phyloP scores from a whole-genome alignment of 2,329 filamentous ascomycete genomes.

The Colletotrichum sp. region DNA sequence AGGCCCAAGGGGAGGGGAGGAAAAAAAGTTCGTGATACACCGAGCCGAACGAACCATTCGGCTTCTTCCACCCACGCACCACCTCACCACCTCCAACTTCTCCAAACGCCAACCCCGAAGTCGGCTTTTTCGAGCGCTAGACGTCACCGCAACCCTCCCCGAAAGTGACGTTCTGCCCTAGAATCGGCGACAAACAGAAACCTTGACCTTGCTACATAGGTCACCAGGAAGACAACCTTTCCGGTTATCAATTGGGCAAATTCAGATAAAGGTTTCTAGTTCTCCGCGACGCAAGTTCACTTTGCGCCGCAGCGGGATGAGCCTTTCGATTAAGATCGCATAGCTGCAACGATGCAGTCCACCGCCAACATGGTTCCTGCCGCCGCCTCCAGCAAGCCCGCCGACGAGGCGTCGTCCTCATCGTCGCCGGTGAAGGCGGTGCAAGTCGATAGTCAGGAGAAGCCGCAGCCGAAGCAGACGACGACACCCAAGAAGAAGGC shows the following conservation, averaged over 20 bases:
- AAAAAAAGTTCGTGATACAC: slow-evolving; percentile 19
- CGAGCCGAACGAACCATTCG: slow-evolving; percentile 8
- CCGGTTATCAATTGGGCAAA: not conserved
- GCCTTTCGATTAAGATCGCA: not conserved
- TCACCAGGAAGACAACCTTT: not conserved
- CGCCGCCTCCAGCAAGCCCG: slow-evolving; percentile 12
- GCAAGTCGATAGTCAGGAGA: not conserved
- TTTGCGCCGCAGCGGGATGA: slow-evolving; percentile 15
- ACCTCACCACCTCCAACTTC: not conserved
- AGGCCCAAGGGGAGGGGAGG: not conserved
- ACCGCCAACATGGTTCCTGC: slow-evolving; percentile 24
- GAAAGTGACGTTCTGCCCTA: not conserved
- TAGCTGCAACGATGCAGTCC: slow-evolving; percentile 29
- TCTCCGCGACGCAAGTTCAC: not conserved
- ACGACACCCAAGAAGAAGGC: slow-evolving; percentile 39
- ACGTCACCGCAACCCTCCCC: not conserved
- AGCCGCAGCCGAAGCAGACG: slow-evolving; percentile 4
- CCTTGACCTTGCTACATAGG: not conserved
- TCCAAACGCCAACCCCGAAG: not conserved
- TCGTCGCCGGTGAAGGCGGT: not conserved
- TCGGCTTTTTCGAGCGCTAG: slow-evolving; percentile 2
- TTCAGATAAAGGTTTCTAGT: not conserved
- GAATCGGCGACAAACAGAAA: not conserved
- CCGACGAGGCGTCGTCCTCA: not conserved
- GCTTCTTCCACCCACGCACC: not conserved